Percentiles rank a stretch among this genome's conserved stretches.
Conservation (phyloP, 306 rosid species). For the Gastrolobium villosum region DNA sequence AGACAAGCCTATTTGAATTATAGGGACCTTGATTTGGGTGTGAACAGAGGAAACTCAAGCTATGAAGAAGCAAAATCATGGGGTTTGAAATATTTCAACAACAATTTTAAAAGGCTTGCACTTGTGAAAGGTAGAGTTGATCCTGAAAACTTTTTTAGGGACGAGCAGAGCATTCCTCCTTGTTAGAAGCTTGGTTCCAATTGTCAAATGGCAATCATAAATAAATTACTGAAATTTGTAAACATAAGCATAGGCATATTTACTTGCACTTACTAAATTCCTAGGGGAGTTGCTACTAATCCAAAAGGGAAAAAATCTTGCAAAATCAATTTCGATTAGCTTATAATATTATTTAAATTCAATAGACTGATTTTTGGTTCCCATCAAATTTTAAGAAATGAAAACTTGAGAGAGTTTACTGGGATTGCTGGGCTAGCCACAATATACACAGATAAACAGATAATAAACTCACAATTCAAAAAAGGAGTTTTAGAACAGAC, state of each 20-base stretch:
- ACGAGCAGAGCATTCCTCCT: constrained; percentile 67
- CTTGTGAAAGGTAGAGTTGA: constrained; percentile 58
- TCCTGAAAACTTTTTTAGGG: constrained; percentile 56
- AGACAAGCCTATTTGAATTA: constrained; percentile 50
- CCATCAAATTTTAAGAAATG: background rate
- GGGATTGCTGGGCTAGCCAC: background rate
- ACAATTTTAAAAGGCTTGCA: constrained; percentile 55
- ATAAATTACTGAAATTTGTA: background rate
- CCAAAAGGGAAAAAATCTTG: background rate
- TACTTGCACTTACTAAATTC: background rate
- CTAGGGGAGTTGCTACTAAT: background rate
- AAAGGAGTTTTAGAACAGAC: background rate
- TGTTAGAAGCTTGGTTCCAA: background rate
- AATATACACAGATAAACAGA: background rate
- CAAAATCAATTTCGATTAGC: background rate
- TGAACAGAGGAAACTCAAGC: constrained; percentile 8
- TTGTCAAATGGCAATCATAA: background rate
- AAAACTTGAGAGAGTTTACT: background rate
- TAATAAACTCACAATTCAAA: background rate
- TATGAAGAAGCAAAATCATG: constrained; percentile 45
- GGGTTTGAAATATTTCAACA: constrained; percentile 48
- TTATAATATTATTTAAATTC: background rate
- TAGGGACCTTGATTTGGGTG: constrained; percentile 55
- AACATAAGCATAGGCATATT: background rate
- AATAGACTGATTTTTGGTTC: background rate